A percentile compares a stretch with the other conserved stretches of the same genome.
These are phyloP conservation scores for Meyerozyma athensensis DNA, from an alignment of 1,139 yeast species.

Conservation along the genomic window DNA sequence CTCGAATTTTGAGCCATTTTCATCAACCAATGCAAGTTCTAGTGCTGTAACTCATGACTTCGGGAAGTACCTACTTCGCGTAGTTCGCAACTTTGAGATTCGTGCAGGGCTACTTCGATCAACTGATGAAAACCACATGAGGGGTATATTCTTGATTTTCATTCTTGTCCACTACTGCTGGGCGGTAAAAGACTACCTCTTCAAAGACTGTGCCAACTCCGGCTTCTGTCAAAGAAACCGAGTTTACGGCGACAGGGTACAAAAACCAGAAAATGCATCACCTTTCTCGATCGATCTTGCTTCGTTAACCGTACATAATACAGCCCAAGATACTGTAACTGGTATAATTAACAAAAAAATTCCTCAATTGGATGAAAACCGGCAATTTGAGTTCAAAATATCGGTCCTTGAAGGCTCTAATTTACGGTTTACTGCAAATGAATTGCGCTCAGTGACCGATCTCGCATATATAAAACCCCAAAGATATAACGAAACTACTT, in stretches of 20 bases:
- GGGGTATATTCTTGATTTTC: conserved; percentile 2
- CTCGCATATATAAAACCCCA: conserved; percentile 20
- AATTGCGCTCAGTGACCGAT: conserved; percentile 24
- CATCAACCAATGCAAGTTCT: no score
- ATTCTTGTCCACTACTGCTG: conserved; percentile 8
- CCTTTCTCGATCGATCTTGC: conserved; percentile 52
- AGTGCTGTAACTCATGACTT: no score
- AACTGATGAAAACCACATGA: no score
- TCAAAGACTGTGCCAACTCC: conserved; percentile 75
- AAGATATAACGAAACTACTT: conserved; percentile 57
- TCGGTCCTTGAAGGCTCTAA: conserved; percentile 50
- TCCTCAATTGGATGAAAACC: conserved; percentile 19
- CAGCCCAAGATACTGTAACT: conserved; percentile 20
- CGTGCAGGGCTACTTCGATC: no score
- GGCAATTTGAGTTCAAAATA: conserved; percentile 53
- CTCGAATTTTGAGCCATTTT: no score
- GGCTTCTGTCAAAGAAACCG: conserved; percentile 86
- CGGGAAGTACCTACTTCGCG: no score
- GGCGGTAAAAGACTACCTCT: conserved; percentile 66
- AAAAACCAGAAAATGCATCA: conserved; percentile 26
- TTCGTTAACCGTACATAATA: conserved; percentile 26
- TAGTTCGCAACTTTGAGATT: no score
- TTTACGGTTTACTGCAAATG: conserved; percentile 62
- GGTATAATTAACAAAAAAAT: conserved; percentile 47
- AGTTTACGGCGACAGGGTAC: conserved; percentile 54